phyloP scores from a whole-genome alignment of 1,284 basidiomycete genomes.

The Boletus sp. region DNA sequence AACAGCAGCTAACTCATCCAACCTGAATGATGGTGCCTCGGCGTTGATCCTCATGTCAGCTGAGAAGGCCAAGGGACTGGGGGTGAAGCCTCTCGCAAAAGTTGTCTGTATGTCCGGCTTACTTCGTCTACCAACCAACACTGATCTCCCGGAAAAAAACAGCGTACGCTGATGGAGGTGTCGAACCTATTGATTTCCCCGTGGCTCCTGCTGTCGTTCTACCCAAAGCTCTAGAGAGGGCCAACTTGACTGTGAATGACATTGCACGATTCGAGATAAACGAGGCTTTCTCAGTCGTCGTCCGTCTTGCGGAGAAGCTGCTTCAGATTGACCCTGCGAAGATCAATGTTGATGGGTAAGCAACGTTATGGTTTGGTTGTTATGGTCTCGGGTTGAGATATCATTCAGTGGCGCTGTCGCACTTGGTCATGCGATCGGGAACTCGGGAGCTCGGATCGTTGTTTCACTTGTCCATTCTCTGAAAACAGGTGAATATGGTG shows the following conservation, averaged over 20 bases:
- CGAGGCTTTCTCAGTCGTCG: conserved; percentile 96
- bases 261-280: conserved; percentile 96
- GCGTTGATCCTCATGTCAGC: conserved; percentile 92
- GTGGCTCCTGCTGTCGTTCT: conserved; percentile 90
- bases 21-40: conserved; percentile 95
- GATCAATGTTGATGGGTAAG: conserved; percentile 89
- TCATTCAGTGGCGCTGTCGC: conserved; percentile 79
- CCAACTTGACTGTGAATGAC: conserved; percentile 80
- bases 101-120: conserved; percentile 67
- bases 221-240: conserved; percentile 84
- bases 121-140: conserved; percentile 2
- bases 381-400: conserved; percentile 13
- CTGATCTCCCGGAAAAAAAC: conserved; percentile 20
- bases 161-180: conserved; percentile 97
- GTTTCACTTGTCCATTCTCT: conserved; percentile 92
- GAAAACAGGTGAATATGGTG: conserved; percentile 94
- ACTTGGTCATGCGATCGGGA: conserved; percentile 93
- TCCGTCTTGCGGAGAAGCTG: conserved; percentile 87
- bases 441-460: conserved; percentile 92
- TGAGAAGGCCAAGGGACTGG: conserved; percentile 84
- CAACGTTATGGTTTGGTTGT: conserved; percentile 4
- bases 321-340: conserved; percentile 81
- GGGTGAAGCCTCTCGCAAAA: conserved; percentile 86
- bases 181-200: conserved; percentile 97
- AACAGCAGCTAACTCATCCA: conserved; percentile 95